Evolutionary conservation across 805 yeast species (phyloP).

Genomic region (Saturnispora ahearnii): DNA sequence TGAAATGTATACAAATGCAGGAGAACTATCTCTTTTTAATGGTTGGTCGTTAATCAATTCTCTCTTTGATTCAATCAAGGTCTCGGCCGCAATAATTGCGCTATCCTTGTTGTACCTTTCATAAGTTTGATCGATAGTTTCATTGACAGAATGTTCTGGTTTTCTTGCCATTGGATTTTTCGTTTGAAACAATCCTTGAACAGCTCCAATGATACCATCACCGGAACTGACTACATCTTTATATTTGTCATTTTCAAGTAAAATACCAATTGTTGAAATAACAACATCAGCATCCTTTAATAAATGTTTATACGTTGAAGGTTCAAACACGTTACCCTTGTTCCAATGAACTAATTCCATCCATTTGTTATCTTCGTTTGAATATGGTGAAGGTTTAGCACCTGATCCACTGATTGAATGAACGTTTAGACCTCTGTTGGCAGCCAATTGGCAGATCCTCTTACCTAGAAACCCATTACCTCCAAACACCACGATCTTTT

Average conservation of each 20-base stretch:
- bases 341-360: constrained; percentile 54
- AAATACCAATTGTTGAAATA: constrained; percentile 75
- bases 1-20: constrained; percentile 63
- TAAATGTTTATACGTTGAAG: constrained; percentile 42
- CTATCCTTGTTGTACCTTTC: constrained; percentile 61
- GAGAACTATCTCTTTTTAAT: constrained; percentile 6
- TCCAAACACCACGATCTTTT: constrained; percentile 57
- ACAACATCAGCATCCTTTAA: constrained; percentile 51
- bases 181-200: constrained; percentile 36
- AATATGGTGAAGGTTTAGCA: constrained; percentile 32
- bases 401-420: constrained; percentile 56
- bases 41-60: neutral
- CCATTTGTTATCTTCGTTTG: constrained; percentile 35
- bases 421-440: constrained; percentile 55
- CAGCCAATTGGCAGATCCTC: constrained; percentile 60
- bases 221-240: constrained; percentile 40
- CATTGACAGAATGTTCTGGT: constrained; percentile 8
- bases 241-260: constrained; percentile 61
- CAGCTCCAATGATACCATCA: constrained; percentile 26
- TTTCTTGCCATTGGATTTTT: constrained; percentile 53
- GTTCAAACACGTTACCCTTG: constrained; percentile 58
- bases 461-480: constrained; percentile 79
- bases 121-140: constrained; percentile 34
- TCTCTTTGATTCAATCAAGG: constrained; percentile 28
- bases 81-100: constrained; percentile 54